These are phyloP conservation scores for Scheffersomyces parashehatae DNA, from an alignment of 1,139 yeast genomes.

Conservation along the genomic window DNA sequence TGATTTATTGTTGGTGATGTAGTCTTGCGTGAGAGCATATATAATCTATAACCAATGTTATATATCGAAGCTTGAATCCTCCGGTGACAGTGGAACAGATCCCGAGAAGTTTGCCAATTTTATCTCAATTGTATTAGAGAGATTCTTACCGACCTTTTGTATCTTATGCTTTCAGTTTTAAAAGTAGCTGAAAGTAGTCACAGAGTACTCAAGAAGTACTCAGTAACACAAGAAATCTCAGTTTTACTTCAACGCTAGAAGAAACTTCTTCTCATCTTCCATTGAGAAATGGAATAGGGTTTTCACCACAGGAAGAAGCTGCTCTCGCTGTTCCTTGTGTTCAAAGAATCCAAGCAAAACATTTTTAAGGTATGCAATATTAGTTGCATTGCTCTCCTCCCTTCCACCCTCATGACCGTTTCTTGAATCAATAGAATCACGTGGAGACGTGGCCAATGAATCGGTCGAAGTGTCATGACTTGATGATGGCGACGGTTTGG, in stretches of 20 bases:
- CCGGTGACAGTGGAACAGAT: slow-evolving; percentile 59
- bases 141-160: slow-evolving; percentile 76
- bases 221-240: no score
- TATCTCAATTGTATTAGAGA: slow-evolving; percentile 67
- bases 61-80: slow-evolving; percentile 44
- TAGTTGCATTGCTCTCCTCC: slow-evolving; percentile 19
- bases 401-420: not conserved
- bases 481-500: slow-evolving; percentile 12
- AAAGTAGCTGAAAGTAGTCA: no score
- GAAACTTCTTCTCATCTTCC: slow-evolving; percentile 70
- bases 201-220: no score
- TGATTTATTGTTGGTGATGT: no score
- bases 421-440: slow-evolving; percentile 3
- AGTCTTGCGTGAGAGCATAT: no score
- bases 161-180: slow-evolving; percentile 56
- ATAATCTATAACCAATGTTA: no score
- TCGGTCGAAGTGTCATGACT: slow-evolving; percentile 3
- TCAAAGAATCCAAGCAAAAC: slow-evolving; percentile 87
- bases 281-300: slow-evolving; percentile 67
- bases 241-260: slow-evolving; percentile 54
- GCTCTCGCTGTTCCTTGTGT: slow-evolving; percentile 86
- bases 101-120: slow-evolving; percentile 58
- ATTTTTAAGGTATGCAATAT: slow-evolving; percentile 79
- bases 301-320: slow-evolving; percentile 80
- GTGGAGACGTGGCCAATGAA: slow-evolving; percentile 4